A percentile compares a stretch with the other conserved stretches of the same genome.
Evolutionary conservation across 331 rosid genomes (phyloP).

Genomic region (Malus hybrid): DNA sequence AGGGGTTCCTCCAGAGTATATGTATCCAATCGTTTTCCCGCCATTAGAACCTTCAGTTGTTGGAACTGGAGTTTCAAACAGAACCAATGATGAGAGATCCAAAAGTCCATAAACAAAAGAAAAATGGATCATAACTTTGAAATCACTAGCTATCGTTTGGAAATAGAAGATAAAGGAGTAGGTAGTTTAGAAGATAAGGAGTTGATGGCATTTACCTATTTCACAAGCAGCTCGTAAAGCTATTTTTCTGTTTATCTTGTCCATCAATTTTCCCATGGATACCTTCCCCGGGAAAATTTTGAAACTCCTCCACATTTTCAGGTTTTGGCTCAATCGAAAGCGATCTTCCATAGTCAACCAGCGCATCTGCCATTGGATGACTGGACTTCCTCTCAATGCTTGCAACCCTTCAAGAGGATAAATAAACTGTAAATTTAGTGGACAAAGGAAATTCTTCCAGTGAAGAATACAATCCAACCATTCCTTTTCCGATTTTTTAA

Average conservation of each 20-base stretch:
- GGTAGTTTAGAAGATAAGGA: not conserved
- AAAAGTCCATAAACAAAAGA: not conserved
- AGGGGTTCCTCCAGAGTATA: slow-evolving; percentile 38
- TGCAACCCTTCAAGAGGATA: slow-evolving; percentile 53
- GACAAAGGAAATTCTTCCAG: too few relatives aligned
- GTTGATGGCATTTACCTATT: slow-evolving; percentile 39
- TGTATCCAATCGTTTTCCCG: slow-evolving; percentile 67
- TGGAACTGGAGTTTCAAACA: slow-evolving; percentile 33
- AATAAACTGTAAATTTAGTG: too few relatives aligned
- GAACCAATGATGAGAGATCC: not conserved
- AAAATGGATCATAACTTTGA: too few relatives aligned
- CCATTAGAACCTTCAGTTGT: slow-evolving; percentile 31
- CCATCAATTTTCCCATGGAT: slow-evolving; percentile 64
- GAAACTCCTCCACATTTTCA: slow-evolving; percentile 58
- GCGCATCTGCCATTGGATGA: slow-evolving; percentile 85
- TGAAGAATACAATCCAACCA: too few relatives aligned
- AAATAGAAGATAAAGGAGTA: not conserved
- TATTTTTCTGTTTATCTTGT: slow-evolving; percentile 48
- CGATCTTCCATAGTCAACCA: slow-evolving; percentile 61
- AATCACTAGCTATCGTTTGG: too few relatives aligned
- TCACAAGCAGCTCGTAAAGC: slow-evolving; percentile 52
- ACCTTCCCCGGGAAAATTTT: slow-evolving; percentile 90
- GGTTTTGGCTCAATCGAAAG: slow-evolving; percentile 53
- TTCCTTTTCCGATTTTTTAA: too few relatives aligned
- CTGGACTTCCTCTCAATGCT: slow-evolving; percentile 91